These are phyloP conservation scores for Forsythia viridissima DNA, from an alignment of 257 asterid genomes.

Conservation along the genomic window DNA sequence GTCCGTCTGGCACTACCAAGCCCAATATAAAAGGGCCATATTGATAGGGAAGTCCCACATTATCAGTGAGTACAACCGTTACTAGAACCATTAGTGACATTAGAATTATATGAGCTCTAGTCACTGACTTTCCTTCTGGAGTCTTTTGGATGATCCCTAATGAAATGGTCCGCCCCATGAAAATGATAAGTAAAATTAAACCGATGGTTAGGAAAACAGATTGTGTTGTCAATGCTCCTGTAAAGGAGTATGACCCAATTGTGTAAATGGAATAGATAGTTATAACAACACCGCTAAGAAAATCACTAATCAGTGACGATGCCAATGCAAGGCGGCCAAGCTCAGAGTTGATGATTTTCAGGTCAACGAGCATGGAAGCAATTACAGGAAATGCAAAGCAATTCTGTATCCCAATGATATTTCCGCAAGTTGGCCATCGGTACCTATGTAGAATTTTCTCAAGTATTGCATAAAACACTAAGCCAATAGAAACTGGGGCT, in stretches of 20 bases:
- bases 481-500: slow-evolving; percentile 39
- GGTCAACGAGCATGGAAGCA: slow-evolving; percentile 73
- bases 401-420: slow-evolving; percentile 45
- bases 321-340: slow-evolving; percentile 89
- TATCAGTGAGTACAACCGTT: slow-evolving; percentile 58
- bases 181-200: slow-evolving; percentile 45
- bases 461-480: neutral
- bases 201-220: slow-evolving; percentile 36
- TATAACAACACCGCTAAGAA: slow-evolving; percentile 43
- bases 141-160: slow-evolving; percentile 60
- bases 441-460: slow-evolving; percentile 32
- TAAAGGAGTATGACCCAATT: slow-evolving; percentile 29
- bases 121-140: slow-evolving; percentile 75
- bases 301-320: slow-evolving; percentile 64
- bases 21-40: slow-evolving; percentile 86
- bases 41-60: slow-evolving; percentile 60
- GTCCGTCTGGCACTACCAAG: slow-evolving; percentile 79
- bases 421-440: slow-evolving; percentile 45
- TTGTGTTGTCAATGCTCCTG: slow-evolving; percentile 34
- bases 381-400: slow-evolving; percentile 71
- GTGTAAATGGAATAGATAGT: slow-evolving; percentile 32
- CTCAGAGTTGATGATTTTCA: slow-evolving; percentile 81
- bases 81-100: slow-evolving; percentile 49
- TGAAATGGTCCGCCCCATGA: slow-evolving; percentile 51
- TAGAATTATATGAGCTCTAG: slow-evolving; percentile 45